phyloP scores from a whole-genome alignment of 139 green algal genomes.

The Chlamydomonas sphaeroides region DNA sequence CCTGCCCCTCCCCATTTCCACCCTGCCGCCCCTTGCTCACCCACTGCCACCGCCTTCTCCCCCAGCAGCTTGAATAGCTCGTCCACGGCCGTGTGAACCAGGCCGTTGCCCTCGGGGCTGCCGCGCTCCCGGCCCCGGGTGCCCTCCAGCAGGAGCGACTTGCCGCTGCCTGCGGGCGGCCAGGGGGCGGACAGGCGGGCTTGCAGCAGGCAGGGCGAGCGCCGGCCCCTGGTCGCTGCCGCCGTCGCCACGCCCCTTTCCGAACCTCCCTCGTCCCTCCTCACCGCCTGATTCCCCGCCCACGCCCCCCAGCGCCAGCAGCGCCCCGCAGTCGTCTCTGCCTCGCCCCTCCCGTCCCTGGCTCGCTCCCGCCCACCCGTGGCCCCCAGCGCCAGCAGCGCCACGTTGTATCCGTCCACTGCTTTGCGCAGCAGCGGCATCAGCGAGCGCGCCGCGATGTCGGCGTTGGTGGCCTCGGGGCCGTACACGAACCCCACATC shows the following conservation, averaged over 20 bases:
- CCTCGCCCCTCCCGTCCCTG: neutral
- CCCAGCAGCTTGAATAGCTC: conserved; percentile 71
- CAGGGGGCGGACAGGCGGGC: neutral
- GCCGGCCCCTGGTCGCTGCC: too few relatives aligned
- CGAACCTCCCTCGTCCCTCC: too few relatives aligned
- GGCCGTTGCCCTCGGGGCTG: conserved; percentile 48
- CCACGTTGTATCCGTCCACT: conserved; percentile 68
- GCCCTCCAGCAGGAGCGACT: conserved; percentile 67
- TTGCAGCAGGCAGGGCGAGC: too few relatives aligned
- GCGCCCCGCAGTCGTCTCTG: too few relatives aligned
- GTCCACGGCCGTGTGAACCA: conserved; percentile 62
- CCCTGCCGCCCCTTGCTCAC: too few relatives aligned
- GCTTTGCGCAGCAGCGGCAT: conserved; percentile 66
- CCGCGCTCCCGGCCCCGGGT: conserved; percentile 12
- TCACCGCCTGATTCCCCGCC: too few relatives aligned
- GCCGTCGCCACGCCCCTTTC: too few relatives aligned
- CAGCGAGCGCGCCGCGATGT: conserved; percentile 60
- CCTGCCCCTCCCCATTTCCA: too few relatives aligned
- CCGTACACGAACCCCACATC: conserved; percentile 70
- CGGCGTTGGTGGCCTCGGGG: conserved; percentile 56
- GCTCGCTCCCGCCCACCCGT: conserved; percentile 49
- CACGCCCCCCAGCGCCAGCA: too few relatives aligned
- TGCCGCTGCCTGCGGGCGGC: conserved; percentile 59
- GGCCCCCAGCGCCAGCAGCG: conserved; percentile 60
- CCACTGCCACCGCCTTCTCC: conserved; percentile 63